Evolutionary conservation across 805 yeast species (phyloP), one percentile per base, ranked within the genome.

Genomic region (Naumovozyma dairenensis): DNA sequence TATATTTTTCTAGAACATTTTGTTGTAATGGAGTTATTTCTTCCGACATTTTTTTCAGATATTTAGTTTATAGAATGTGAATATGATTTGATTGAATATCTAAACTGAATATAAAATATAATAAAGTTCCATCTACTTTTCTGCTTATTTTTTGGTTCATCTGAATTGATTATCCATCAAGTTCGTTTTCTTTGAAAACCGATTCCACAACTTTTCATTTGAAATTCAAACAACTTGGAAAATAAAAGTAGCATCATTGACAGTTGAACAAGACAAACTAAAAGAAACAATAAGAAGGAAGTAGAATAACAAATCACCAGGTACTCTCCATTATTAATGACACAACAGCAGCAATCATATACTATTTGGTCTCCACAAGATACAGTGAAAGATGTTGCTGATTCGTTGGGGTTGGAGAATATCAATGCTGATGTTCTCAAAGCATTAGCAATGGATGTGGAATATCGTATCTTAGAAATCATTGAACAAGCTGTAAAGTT

Each of bases 401-500:
- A 92, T 53, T 72, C 85, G 2, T 65, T 92, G 8, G 98, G 98
- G 1, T 68, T 92, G 24, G 59, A 68, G 3, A 74, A 65, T 37
- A 64, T 92, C 31, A 82, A 84, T 21, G 97, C 89, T 34, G 98
- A 93, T 39, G 94, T 89, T 2, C 81, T 96, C 31, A 83, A 85
- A 52, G 84, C 92, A 42, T 64, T 92, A 40, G 97, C 99, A 5
- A 92, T 92, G 98, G 99, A 92, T 55, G 93, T 92, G n/a, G 99
- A 92, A 62, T 92, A 93, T 57, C 72, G 98, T 42, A 83, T 92
- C 44, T 89, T 89, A 56, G 97, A 92, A 60, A 82, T 92, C 25
- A 65, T 93, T 39, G 98, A 92, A 56, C 94, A 92, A 44, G 97
- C 98, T 15, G 75, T 81, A 36, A 92, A 92, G 57, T 89, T 89